These are phyloP conservation scores for Trametes pubescens DNA, from an alignment of 1,284 basidiomycete genomes.

Conservation along the genomic window DNA sequence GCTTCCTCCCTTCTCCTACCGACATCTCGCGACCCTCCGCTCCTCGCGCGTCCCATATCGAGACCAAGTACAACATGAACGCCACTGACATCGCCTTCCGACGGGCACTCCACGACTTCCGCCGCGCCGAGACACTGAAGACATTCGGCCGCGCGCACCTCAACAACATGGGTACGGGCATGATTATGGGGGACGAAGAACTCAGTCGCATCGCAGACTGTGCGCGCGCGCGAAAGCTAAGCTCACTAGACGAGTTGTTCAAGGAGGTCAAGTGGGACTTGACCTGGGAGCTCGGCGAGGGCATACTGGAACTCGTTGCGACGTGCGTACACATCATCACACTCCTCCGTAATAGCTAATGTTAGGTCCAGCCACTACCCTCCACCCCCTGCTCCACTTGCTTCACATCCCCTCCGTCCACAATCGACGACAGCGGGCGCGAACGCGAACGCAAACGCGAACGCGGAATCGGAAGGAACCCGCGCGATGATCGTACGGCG, in stretches of 20 bases:
- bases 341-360: too few species aligned
- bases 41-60: slow-evolving; percentile 11
- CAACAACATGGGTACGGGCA: slow-evolving; percentile 5
- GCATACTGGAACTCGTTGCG: not conserved
- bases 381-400: not conserved
- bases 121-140: slow-evolving; percentile 3
- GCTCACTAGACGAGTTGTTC: not conserved
- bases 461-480: not conserved
- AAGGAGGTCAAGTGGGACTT: slow-evolving; percentile 21
- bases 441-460: too few species aligned
- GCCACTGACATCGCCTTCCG: not conserved
- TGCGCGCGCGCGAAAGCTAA: slow-evolving; percentile 20
- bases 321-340: not conserved
- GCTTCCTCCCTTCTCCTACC: not conserved
- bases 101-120: slow-evolving; percentile 8
- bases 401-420: not conserved
- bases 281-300: not conserved
- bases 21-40: not conserved
- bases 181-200: slow-evolving; percentile 12
- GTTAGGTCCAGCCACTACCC: slow-evolving; percentile 16
- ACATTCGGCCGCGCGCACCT: not conserved
- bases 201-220: slow-evolving; percentile 19
- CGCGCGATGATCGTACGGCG: not conserved
- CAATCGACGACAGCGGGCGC: not conserved
- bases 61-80: not conserved